Evolutionary conservation across 2,329 filamentous ascomycete species (phyloP).

Genomic region (Penicillium psychrosexuale): DNA sequence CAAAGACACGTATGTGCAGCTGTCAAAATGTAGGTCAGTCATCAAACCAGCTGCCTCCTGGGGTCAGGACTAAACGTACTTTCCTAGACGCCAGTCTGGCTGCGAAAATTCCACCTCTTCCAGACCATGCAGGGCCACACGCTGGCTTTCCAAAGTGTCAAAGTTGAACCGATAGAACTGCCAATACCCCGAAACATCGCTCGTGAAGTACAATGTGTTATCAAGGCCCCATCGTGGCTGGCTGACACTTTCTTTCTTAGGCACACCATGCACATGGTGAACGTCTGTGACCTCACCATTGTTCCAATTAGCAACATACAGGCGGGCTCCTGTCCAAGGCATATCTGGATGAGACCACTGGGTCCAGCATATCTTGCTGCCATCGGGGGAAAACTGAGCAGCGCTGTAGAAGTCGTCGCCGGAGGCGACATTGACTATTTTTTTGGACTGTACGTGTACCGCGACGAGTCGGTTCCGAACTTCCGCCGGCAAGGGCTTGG

Average conservation of each 20-base stretch:
- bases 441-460: slow-evolving; percentile 20
- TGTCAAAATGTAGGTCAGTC: neutral
- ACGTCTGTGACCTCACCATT: slow-evolving; percentile 27
- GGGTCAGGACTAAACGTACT: slow-evolving; percentile 9
- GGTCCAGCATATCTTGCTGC: slow-evolving; percentile 47
- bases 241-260: slow-evolving; percentile 40
- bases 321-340: slow-evolving; percentile 47
- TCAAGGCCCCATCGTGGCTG: slow-evolving; percentile 52
- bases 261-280: slow-evolving; percentile 37
- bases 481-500: slow-evolving; percentile 21
- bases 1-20: slow-evolving; percentile 5
- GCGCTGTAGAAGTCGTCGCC: slow-evolving; percentile 53
- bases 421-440: slow-evolving; percentile 38
- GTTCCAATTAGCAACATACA: slow-evolving; percentile 46
- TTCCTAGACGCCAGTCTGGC: slow-evolving; percentile 25
- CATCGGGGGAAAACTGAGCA: slow-evolving; percentile 49
- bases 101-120: slow-evolving; percentile 35
- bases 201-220: slow-evolving; percentile 47
- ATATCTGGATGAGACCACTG: slow-evolving; percentile 54
- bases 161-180: slow-evolving; percentile 42
- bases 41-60: neutral
- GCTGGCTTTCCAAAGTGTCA: slow-evolving; percentile 23
- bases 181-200: slow-evolving; percentile 46
- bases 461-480: slow-evolving; percentile 29
- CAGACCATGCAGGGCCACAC: slow-evolving; percentile 39